Evolutionary conservation across 2,329 filamentous ascomycete genomes (phyloP).

Genomic region (Fusarium subglutinans): DNA sequence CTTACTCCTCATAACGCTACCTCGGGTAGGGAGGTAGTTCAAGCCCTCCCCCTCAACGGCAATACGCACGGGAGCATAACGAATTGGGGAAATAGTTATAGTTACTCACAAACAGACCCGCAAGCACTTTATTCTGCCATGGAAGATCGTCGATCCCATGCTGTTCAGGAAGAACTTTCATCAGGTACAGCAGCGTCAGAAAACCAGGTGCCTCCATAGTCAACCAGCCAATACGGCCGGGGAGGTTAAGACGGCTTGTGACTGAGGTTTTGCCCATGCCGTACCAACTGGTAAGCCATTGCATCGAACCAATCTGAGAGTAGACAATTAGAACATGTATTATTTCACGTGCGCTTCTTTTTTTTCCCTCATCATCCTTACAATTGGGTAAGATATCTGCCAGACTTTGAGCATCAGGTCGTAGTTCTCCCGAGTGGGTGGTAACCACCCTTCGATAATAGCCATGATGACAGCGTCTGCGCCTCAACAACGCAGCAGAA

Average conservation of each 20-base stretch:
- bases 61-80: slow-evolving; percentile 3
- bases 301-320: slow-evolving; percentile 71
- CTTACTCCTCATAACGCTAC: slow-evolving; percentile 8
- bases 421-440: slow-evolving; percentile 67
- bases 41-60: slow-evolving; percentile 23
- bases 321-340: neutral
- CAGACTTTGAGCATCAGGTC: slow-evolving; percentile 62
- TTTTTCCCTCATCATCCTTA: slow-evolving; percentile 44
- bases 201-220: slow-evolving; percentile 88
- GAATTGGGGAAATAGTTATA: neutral
- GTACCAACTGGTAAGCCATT: slow-evolving; percentile 85
- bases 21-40: slow-evolving; percentile 4
- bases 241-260: slow-evolving; percentile 80
- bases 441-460: slow-evolving; percentile 64
- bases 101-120: slow-evolving; percentile 67
- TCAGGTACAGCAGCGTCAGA: slow-evolving; percentile 80
- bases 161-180: slow-evolving; percentile 71
- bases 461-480: slow-evolving; percentile 49
- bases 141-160: slow-evolving; percentile 69
- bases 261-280: slow-evolving; percentile 93
- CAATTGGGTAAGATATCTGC: slow-evolving; percentile 62
- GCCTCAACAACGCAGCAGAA: neutral
- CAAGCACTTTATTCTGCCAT: slow-evolving; percentile 81
- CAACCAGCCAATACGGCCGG: slow-evolving; percentile 87
- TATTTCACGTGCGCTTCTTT: neutral